phyloP scores from a whole-genome alignment of 2,329 filamentous ascomycete species.

The Neurospora sp. region DNA sequence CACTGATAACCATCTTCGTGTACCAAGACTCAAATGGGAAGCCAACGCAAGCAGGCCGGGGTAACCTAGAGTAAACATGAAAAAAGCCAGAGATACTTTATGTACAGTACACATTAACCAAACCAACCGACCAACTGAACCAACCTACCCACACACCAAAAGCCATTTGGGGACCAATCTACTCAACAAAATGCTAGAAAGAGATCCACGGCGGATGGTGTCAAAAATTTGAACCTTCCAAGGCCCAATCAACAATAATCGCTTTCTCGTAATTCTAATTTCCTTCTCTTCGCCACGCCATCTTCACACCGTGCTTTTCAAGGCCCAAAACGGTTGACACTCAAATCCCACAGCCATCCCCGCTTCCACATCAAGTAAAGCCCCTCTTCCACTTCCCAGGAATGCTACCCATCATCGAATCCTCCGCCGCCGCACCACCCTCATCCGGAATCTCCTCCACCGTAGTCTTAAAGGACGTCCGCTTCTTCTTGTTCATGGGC shows the following conservation, averaged over 20 bases:
- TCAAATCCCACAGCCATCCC: neutral
- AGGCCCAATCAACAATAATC: neutral
- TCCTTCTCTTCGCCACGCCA: neutral
- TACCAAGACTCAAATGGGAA: neutral
- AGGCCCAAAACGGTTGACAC: neutral
- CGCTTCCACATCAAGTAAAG: neutral
- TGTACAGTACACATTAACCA: slow-evolving; percentile 3
- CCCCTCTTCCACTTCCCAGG: neutral
- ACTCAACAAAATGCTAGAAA: neutral
- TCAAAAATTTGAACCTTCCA: neutral
- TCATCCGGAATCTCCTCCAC: neutral
- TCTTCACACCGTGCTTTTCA: neutral
- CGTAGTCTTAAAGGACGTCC: neutral
- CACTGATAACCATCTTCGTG: neutral
- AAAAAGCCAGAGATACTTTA: neutral
- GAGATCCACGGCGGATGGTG: neutral
- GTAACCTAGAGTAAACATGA: neutral
- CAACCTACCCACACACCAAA: neutral
- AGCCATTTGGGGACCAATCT: neutral
- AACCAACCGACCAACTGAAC: neutral
- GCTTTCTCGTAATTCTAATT: slow-evolving; percentile 1
- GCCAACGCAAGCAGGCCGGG: neutral
- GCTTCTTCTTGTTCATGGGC: neutral
- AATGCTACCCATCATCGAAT: neutral
- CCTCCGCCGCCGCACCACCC: neutral